Percentiles rank a stretch among this genome's conserved stretches.
Conservation (phyloP, 2,329 filamentous ascomycete species). For the Cladosporium sphaerospermum region DNA sequence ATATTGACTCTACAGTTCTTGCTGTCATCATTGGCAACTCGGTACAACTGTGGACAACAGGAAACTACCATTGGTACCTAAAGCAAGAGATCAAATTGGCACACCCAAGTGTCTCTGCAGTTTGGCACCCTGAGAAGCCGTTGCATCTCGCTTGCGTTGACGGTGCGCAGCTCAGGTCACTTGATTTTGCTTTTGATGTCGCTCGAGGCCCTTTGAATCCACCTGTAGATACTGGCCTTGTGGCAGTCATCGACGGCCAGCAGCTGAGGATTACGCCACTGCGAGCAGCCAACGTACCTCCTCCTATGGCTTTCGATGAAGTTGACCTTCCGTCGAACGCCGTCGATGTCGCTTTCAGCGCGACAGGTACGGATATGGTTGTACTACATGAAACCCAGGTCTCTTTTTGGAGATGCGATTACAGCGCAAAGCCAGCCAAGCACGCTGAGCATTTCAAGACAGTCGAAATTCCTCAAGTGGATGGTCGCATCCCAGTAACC, state of each 20-base stretch:
- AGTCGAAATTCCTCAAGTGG: slow-evolving; percentile 4
- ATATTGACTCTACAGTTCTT: slow-evolving; percentile 82
- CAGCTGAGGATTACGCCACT: slow-evolving; percentile 79
- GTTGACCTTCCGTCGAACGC: slow-evolving; percentile 56
- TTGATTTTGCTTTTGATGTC: slow-evolving; percentile 64
- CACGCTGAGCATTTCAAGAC: slow-evolving; percentile 34
- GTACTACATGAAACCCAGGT: slow-evolving; percentile 64
- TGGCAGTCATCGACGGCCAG: slow-evolving; percentile 79
- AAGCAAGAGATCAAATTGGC: slow-evolving; percentile 69
- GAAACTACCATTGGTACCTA: slow-evolving; percentile 96
- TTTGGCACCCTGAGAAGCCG: slow-evolving; percentile 83
- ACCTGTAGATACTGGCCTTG: slow-evolving; percentile 60
- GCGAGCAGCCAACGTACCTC: slow-evolving; percentile 75
- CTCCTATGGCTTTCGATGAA: slow-evolving; percentile 84
- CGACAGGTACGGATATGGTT: slow-evolving; percentile 59
- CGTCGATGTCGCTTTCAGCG: slow-evolving; percentile 69
- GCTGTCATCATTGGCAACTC: slow-evolving; percentile 69
- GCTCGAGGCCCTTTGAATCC: slow-evolving; percentile 62
- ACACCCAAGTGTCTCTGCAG: not conserved
- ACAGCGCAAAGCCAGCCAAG: slow-evolving; percentile 46
- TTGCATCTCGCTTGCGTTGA: slow-evolving; percentile 52
- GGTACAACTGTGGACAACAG: slow-evolving; percentile 92
- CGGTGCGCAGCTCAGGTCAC: slow-evolving; percentile 16
- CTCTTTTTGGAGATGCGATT: slow-evolving; percentile 63
- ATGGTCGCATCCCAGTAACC: not conserved